phyloP scores from a whole-genome alignment of 2,329 filamentous ascomycete species.

The Delphinella strobiligena region DNA sequence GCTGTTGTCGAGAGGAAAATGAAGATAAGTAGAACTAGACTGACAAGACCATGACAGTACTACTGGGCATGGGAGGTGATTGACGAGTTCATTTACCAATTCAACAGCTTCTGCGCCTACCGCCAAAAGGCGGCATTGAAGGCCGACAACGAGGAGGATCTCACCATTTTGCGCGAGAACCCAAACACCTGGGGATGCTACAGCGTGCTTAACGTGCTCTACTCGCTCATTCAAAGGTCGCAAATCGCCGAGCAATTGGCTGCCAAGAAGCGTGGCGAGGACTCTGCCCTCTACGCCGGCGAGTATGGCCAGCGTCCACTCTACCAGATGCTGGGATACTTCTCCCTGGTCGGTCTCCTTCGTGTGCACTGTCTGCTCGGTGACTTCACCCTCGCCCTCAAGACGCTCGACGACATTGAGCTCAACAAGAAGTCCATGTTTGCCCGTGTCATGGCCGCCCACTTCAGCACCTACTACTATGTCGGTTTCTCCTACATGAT shows the following conservation, averaged over 20 bases:
- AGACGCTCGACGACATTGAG: constrained; percentile 98
- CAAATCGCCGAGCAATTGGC: constrained; percentile 96
- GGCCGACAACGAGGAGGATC: constrained; percentile 81
- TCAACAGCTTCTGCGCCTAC: constrained; percentile 98
- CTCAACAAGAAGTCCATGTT: constrained; percentile 99
- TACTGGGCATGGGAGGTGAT: constrained; percentile 99
- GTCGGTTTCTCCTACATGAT: constrained; percentile 99
- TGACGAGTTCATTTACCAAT: constrained; percentile 99
- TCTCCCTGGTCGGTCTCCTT: constrained; percentile 95
- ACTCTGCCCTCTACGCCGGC: constrained; percentile 74
- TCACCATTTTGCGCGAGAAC: constrained; percentile 83
- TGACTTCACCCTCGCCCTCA: constrained; percentile 95
- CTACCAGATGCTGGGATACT: constrained; percentile 98
- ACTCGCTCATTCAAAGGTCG: constrained; percentile 95
- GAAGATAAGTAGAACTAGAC: constrained; percentile 1
- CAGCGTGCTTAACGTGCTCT: constrained; percentile 96
- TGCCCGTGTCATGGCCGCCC: constrained; percentile 95
- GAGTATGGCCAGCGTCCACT: constrained; percentile 91
- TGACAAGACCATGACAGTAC: constrained; percentile 48
- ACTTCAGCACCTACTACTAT: constrained; percentile 99
- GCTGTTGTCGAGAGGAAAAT: constrained; percentile 6
- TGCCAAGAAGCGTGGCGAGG: constrained; percentile 88
- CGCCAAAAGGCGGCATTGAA: constrained; percentile 78
- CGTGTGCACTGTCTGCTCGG: constrained; percentile 93
- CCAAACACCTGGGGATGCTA: constrained; percentile 99